A percentile compares a stretch with the other conserved stretches of the same genome.
These are phyloP conservation scores for Liriodendron chinense DNA, from an alignment of 164 flowering plant genomes.

Conservation along the genomic window DNA sequence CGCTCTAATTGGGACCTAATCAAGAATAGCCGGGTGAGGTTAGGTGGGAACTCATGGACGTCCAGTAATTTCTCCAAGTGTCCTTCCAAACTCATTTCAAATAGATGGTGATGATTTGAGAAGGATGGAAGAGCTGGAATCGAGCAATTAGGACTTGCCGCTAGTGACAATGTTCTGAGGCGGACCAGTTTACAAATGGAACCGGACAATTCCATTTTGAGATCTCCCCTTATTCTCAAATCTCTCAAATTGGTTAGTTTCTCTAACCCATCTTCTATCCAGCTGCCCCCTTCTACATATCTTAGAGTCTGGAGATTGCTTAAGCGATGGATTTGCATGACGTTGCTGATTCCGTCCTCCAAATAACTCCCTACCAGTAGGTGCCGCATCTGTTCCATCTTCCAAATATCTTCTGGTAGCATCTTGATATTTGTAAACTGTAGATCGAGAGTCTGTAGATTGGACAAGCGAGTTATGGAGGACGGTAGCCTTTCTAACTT, in stretches of 20 bases:
- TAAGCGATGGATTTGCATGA: not conserved
- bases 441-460: not conserved
- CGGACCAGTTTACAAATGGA: not conserved
- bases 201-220: not conserved
- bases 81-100: not conserved
- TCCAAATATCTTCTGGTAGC: not conserved
- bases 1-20: not conserved
- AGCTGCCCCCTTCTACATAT: not conserved
- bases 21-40: not conserved
- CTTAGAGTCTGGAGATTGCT: not conserved
- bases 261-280: not conserved
- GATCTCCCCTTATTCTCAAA: not conserved
- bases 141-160: not conserved
- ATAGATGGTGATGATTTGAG: not conserved
- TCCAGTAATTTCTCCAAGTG: not conserved
- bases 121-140: not conserved
- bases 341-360: not conserved
- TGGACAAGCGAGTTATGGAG: no score
- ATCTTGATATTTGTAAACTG: not conserved
- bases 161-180: not conserved
- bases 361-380: not conserved
- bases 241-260: not conserved
- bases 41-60: not conserved
- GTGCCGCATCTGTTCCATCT: not conserved
- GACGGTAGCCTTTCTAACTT: no score